These are phyloP conservation scores for Penicillium coprophilum DNA, from an alignment of 495 filamentous ascomycete genomes.

Conservation along the genomic window DNA sequence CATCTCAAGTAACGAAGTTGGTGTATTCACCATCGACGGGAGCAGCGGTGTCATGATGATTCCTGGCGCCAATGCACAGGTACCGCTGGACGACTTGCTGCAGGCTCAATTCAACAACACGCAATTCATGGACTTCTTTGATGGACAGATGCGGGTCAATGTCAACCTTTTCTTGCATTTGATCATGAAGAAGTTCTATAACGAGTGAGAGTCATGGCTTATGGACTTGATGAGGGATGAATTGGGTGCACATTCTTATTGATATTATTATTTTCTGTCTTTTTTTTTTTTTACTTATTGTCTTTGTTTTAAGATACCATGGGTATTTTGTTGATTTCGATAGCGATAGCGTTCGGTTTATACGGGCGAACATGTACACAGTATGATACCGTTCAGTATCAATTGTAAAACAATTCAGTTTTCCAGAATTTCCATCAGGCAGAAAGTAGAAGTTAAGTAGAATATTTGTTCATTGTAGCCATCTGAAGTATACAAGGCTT, in stretches of 20 bases:
- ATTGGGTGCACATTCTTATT: constrained; percentile 29
- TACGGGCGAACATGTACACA: constrained; percentile 30
- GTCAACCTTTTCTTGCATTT: constrained; percentile 95
- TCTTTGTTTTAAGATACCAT: constrained; percentile 38
- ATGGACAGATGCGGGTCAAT: constrained; percentile 82
- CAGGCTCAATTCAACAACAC: constrained; percentile 96
- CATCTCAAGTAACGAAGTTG: constrained; percentile 90
- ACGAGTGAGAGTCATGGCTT: constrained; percentile 39
- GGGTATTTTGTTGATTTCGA: constrained; percentile 34
- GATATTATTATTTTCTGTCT: constrained; percentile 24
- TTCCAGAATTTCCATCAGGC: neutral
- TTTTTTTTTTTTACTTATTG: constrained; percentile 24
- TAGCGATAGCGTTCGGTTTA: constrained; percentile 23
- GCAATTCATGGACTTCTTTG: constrained; percentile 92
- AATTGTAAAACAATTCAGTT: constrained; percentile 3
- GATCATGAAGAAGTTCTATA: constrained; percentile 98
- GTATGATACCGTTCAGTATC: constrained; percentile 15
- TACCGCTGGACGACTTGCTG: constrained; percentile 89
- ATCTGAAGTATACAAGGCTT: constrained; percentile 12
- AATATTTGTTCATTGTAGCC: neutral
- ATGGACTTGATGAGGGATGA: constrained; percentile 31
- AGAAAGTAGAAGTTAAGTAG: neutral
- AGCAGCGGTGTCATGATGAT: constrained; percentile 93
- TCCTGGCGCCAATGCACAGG: constrained; percentile 84
- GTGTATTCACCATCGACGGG: constrained; percentile 90